Base-by-base conservation (phyloP, 805 yeast genomes). In the Metschnikowia lachancei region DNA sequence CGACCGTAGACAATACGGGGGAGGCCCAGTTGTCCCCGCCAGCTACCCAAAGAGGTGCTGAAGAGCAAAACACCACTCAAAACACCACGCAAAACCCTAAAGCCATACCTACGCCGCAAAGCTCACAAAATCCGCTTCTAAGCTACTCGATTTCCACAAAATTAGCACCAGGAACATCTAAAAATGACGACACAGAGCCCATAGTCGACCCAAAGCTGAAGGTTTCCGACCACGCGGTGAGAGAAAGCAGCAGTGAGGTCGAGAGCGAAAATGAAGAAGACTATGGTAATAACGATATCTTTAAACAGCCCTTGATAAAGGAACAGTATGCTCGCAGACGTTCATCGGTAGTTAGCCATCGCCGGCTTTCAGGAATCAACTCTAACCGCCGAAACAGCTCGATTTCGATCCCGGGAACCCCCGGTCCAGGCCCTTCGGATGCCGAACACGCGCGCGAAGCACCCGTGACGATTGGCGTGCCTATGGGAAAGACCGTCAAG, bases 401-500 rank as follows among this genome's bases (percentile, higher is more conserved):
- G 24, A 29, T 39, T 17, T 69, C 73, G 0, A 47, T 64, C 8
- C 59, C 70, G n/a, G 48, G 56, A 3, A 44, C 60, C 8, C 52
- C 61, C 6, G 53, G 55, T 14, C 51, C 49, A 13, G 43, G 44
- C 32, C 50, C 59, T 7, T 5, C 34, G 3, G 57, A 47, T 9
- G 42, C 50, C 24, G 56, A 43, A 50, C 52, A 11, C 36, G 28
- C 12, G 38, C 46, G 47, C n/a, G 46, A 40, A 49, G 48, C 52
- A 1, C 74, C 75, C 2, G 63, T 64, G 33, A 61, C 63, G 31
- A 72, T 71, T 43, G 70, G 65, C n/a, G 67, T 72, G 24, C 76
- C 76, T 1, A 48, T 58, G 10, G 54, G 61, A 4, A 69, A 65
- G 39, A 59, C 63, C 28, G 35, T 53, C 16, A 64, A 61, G 32